Evolutionary conservation across 257 asterid species (phyloP).

Genomic region (Knoxia roxburghii): DNA sequence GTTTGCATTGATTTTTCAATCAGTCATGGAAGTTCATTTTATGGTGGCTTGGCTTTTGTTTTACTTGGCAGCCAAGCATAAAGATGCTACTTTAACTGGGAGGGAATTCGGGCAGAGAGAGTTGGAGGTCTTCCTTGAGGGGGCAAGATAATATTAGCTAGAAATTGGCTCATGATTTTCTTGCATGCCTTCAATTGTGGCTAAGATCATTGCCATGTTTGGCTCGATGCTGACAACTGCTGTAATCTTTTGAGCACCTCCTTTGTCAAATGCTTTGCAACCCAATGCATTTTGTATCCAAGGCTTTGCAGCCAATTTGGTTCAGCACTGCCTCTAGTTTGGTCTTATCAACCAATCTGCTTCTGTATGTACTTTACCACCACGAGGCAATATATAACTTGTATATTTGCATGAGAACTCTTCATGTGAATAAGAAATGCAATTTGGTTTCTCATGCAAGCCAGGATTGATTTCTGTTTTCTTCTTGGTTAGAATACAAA

Average conservation of each 20-base stretch:
- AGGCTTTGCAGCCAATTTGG: conserved; percentile 32
- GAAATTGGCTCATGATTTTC: conserved; percentile 11
- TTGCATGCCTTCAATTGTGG: conserved; percentile 25
- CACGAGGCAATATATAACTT: conserved; percentile 41
- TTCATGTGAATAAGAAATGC: conserved; percentile 41
- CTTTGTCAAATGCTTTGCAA: conserved; percentile 23
- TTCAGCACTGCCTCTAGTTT: conserved; percentile 40
- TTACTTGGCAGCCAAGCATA: conserved; percentile 74
- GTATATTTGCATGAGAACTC: conserved; percentile 55
- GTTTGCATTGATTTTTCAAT: conserved; percentile 51
- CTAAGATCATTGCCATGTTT: conserved; percentile 27
- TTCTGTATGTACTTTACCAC: conserved; percentile 41
- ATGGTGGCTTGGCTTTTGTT: conserved; percentile 75
- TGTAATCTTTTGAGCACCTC: conserved; percentile 33
- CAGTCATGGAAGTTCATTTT: conserved; percentile 78
- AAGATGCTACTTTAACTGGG: conserved; percentile 55
- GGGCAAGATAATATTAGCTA: conserved; percentile 40
- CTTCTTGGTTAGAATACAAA: background rate
- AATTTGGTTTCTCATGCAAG: conserved; percentile 23
- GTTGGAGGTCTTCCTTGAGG: conserved; percentile 66
- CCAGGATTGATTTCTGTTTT: conserved; percentile 9
- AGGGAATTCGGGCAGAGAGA: conserved; percentile 67
- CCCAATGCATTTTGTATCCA: conserved; percentile 24
- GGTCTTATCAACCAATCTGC: conserved; percentile 39
- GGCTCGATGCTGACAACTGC: conserved; percentile 29